phyloP scores from a whole-genome alignment of 768 basidiomycete genomes.

The Lactarius akahatsu region DNA sequence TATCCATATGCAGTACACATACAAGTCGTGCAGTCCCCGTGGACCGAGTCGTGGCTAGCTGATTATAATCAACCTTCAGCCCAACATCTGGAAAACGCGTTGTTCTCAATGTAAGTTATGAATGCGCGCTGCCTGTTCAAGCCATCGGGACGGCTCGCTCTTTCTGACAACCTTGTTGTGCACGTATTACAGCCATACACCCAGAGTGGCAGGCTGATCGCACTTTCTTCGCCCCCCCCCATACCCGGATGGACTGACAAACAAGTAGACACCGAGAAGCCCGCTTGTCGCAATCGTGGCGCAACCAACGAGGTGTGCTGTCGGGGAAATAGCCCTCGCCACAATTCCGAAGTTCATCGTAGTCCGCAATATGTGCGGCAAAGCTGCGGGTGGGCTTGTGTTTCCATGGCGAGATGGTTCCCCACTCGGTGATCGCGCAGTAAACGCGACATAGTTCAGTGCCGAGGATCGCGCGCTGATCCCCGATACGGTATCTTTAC shows the following conservation, averaged over 20 bases:
- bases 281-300: slow-evolving; percentile 9
- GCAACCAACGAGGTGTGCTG: slow-evolving; percentile 14
- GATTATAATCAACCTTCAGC: slow-evolving; percentile 22
- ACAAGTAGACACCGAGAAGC: not conserved
- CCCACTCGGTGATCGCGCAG: slow-evolving; percentile 24
- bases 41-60: slow-evolving; percentile 3
- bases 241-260: not conserved
- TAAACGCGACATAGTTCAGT: slow-evolving; percentile 21
- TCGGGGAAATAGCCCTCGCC: slow-evolving; percentile 12
- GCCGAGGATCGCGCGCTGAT: slow-evolving; percentile 25
- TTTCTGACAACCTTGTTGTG: slow-evolving; percentile 15
- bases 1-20: not conserved
- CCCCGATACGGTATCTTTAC: slow-evolving; percentile 5
- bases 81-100: slow-evolving; percentile 20
- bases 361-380: slow-evolving; percentile 16
- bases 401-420: slow-evolving; percentile 26
- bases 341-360: slow-evolving; percentile 11
- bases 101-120: slow-evolving; percentile 4
- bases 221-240: not conserved
- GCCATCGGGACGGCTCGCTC: slow-evolving; percentile 1
- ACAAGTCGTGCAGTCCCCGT: slow-evolving; percentile 7
- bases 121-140: not conserved
- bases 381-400: slow-evolving; percentile 21
- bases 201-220: slow-evolving; percentile 9
- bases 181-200: not conserved